These are phyloP conservation scores for Coniferiporia weirii DNA, from an alignment of 1,284 basidiomycete genomes.

Conservation along the genomic window DNA sequence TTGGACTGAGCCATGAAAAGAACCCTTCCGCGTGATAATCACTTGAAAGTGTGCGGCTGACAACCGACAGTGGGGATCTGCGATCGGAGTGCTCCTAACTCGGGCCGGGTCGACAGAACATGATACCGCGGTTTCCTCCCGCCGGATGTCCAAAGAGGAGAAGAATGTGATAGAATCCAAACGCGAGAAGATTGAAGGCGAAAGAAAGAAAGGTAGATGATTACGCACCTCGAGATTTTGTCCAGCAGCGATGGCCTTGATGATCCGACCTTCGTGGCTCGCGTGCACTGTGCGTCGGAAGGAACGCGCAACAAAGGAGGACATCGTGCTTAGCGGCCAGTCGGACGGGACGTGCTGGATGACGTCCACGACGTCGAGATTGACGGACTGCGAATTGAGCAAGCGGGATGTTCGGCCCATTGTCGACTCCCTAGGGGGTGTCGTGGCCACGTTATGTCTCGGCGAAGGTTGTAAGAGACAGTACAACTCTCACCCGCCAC, in stretches of 20 bases:
- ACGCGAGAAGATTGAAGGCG: conserved; percentile 1
- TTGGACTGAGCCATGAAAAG: no score
- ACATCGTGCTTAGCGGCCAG: conserved; percentile 71
- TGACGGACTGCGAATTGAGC: conserved; percentile 74
- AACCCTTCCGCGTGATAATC: no score
- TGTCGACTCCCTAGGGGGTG: conserved; percentile 37
- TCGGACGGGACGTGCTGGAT: conserved; percentile 64
- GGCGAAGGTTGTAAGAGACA: neutral
- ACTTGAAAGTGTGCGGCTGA: no score
- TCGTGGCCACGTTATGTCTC: conserved; percentile 6
- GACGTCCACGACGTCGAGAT: conserved; percentile 73
- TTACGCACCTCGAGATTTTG: conserved; percentile 58
- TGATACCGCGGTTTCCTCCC: no score
- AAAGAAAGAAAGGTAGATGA: conserved; percentile 6
- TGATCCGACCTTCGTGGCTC: conserved; percentile 61
- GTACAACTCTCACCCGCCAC: conserved; percentile 48
- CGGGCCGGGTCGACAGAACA: no score
- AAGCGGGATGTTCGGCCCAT: conserved; percentile 56
- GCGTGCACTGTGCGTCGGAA: conserved; percentile 72
- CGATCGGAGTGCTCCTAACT: no score
- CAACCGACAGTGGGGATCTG: no score
- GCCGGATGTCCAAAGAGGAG: neutral
- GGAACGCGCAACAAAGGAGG: conserved; percentile 74
- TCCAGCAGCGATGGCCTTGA: conserved; percentile 64
- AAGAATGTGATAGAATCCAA: neutral